Evolutionary conservation across 495 filamentous ascomycete genomes (phyloP).

Genomic region (Echria macrotheca): DNA sequence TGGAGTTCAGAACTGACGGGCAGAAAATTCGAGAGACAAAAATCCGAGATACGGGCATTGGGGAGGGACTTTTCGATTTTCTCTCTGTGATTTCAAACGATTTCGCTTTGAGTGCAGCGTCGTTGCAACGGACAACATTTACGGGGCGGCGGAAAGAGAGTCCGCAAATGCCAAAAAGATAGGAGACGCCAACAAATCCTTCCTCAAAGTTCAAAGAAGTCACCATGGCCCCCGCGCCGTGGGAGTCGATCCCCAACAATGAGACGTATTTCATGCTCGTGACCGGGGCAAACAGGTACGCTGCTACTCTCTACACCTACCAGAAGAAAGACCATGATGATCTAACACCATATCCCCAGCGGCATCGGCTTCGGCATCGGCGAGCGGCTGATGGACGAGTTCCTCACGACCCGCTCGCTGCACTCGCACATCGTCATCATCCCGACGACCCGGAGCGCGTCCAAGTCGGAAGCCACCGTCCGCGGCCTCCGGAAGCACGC

Average conservation of each 20-base stretch:
- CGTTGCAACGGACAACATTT: too few species aligned
- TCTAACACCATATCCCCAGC: conserved; percentile 42
- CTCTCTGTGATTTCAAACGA: too few species aligned
- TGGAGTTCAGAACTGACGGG: too few species aligned
- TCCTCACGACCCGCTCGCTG: conserved; percentile 60
- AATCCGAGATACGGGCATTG: too few species aligned
- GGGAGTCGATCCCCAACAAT: conserved; percentile 43
- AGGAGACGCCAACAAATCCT: background rate
- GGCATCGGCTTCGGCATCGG: conserved; percentile 86
- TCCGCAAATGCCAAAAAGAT: too few species aligned
- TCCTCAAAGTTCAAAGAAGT: background rate
- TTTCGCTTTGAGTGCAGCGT: too few species aligned
- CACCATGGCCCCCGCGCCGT: conserved; percentile 43
- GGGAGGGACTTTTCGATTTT: too few species aligned
- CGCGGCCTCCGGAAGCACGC: conserved; percentile 49
- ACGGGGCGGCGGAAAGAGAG: too few species aligned
- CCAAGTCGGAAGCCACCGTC: conserved; percentile 58
- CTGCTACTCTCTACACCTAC: too few species aligned
- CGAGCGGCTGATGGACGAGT: conserved; percentile 85
- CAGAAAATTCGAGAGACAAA: too few species aligned
- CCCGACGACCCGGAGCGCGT: conserved; percentile 55
- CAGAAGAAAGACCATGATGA: conserved; percentile 5
- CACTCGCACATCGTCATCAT: conserved; percentile 60
- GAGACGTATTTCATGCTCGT: conserved; percentile 52
- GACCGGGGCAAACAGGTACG: conserved; percentile 71